Evolutionary conservation across 257 asterid species (phyloP), one percentile per base, ranked within the genome.

Genomic region (Nemophila menziesii): DNA sequence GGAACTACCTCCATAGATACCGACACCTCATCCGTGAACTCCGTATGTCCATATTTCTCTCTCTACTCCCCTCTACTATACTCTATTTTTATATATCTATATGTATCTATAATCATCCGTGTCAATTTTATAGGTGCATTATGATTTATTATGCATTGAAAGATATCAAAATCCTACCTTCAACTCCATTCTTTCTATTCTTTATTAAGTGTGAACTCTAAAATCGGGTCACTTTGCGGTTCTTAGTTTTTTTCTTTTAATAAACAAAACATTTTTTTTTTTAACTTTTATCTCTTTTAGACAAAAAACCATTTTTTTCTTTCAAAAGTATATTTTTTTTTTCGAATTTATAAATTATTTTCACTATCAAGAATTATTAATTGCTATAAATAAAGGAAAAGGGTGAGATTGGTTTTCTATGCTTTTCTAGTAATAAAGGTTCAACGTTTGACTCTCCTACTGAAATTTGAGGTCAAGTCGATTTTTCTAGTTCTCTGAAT

Each of bases 121-220:
- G 36, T 29, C 36, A 7, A 12, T 16, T 27, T 5, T 23, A 4
- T 58, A 34, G 22, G 11, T 58, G 33, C 51, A 33, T 11, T 8
- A 15, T 14, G 13, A 17, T 51, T 17, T 37, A 39, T 14, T 37
- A 2, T 2, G 53, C 20, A 33, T 9, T n/a, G 41, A 54, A 48
- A 52, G 34, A 13, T 34, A 45, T 13, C 53, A 16, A 7, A n/a
- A 46, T 34, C 78, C 58, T 68, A 54, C 52, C 78, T 63, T 68
- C 7, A 74, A 71, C 72, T n/a, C 71, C 74, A 75, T 56, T 39
- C 47, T 55, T 34, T 22, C 43, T n/a, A n/a, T n/a, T n/a, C n/a
- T n/a, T n/a, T n/a, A 22, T 52, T 16, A 9, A 23, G 21, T 20
- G 41, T 17, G 44, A 39, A 38, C 33, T 48, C 11, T 26, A 27